Conservation (phyloP, 495 filamentous ascomycete genomes). For the Podospora australis region DNA sequence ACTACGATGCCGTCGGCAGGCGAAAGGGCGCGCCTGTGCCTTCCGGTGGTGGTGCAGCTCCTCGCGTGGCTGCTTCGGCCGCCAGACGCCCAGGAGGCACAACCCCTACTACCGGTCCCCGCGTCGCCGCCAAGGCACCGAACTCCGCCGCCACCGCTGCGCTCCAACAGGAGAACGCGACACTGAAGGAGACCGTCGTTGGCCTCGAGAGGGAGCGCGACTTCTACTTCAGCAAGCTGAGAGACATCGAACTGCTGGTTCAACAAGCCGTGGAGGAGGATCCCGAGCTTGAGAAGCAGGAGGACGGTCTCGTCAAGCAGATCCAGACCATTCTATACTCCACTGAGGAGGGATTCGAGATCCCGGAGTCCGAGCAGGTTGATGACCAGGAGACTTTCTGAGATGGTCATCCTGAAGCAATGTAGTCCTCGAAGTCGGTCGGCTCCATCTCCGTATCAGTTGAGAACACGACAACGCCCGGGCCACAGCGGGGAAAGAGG, state of each 20-base stretch:
- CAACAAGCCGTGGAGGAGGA: conserved; percentile 87
- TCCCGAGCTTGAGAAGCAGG: conserved; percentile 86
- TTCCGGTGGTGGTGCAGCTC: conserved; percentile 32
- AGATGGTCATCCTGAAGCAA: no score
- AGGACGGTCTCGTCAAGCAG: conserved; percentile 82
- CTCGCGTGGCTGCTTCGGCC: conserved; percentile 43
- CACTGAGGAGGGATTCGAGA: conserved; percentile 88
- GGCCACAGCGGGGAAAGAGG: no score
- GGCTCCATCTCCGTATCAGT: no score
- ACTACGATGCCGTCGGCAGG: conserved; percentile 84
- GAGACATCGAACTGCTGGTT: conserved; percentile 90
- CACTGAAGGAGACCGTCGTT: conserved; percentile 78
- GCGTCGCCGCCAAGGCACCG: conserved; percentile 41
- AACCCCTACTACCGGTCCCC: conserved; percentile 62
- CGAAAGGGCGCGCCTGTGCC: conserved; percentile 73
- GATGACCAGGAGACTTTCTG: conserved; percentile 79
- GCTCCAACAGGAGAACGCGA: conserved; percentile 71
- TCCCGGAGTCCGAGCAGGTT: conserved; percentile 59
- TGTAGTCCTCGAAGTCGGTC: no score
- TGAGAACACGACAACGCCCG: no score
- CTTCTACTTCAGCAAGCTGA: conserved; percentile 97
- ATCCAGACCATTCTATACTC: conserved; percentile 96
- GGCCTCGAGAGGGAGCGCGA: conserved; percentile 90
- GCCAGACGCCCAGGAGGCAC: conserved; percentile 53
- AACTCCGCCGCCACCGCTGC: conserved; percentile 56